Evolutionary conservation across 1,284 basidiomycete genomes (phyloP).

Genomic region (Bjerkandera adusta): DNA sequence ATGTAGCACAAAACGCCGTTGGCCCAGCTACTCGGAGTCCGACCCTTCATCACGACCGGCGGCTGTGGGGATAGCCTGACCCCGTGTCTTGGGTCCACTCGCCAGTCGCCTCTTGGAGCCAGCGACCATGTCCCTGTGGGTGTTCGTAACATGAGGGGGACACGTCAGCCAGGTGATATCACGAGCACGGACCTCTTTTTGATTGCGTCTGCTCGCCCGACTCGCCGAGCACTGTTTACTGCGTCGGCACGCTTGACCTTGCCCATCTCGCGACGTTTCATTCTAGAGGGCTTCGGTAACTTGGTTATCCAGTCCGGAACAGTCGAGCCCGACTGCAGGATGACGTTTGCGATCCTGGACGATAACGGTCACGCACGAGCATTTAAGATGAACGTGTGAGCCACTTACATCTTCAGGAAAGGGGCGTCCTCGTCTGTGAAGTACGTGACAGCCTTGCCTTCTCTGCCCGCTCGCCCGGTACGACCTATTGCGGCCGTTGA

Average conservation of each 20-base stretch:
- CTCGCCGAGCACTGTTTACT: slow-evolving; percentile 71
- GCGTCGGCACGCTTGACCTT: slow-evolving; percentile 78
- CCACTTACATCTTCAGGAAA: slow-evolving; percentile 82
- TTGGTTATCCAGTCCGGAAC: slow-evolving; percentile 92
- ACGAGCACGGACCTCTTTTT: slow-evolving; percentile 60
- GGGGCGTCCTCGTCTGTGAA: slow-evolving; percentile 94
- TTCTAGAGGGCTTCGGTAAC: slow-evolving; percentile 85
- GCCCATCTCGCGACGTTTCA: slow-evolving; percentile 84
- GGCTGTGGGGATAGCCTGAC: too few relatives aligned
- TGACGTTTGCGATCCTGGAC: slow-evolving; percentile 88
- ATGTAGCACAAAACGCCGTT: too few relatives aligned
- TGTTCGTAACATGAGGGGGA: background rate
- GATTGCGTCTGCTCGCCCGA: slow-evolving; percentile 70
- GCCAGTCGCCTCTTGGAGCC: too few relatives aligned
- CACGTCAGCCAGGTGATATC: slow-evolving; percentile 1
- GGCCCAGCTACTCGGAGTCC: too few relatives aligned
- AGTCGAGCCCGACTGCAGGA: slow-evolving; percentile 84
- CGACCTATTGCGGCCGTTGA: slow-evolving; percentile 50
- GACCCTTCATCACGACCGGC: too few relatives aligned
- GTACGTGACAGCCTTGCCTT: slow-evolving; percentile 92
- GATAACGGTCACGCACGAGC: slow-evolving; percentile 5
- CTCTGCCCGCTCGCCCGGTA: slow-evolving; percentile 90
- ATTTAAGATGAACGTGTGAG: background rate
- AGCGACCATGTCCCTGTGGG: too few relatives aligned
- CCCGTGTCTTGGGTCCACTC: too few relatives aligned